These are phyloP conservation scores for Fusarium lateritium DNA, from an alignment of 2,329 filamentous ascomycete species.

Conservation along the genomic window DNA sequence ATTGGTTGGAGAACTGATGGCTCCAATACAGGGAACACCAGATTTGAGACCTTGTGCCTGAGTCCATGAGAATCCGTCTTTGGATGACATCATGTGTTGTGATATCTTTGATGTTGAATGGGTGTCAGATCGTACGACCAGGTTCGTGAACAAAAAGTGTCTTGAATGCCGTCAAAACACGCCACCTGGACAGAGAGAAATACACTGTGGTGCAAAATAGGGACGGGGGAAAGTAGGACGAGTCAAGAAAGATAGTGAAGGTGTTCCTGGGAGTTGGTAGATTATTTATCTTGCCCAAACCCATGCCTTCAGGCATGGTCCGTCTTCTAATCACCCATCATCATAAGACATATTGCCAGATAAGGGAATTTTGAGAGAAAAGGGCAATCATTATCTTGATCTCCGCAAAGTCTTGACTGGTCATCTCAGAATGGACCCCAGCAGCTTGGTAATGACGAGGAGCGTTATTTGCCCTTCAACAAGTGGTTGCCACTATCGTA, in stretches of 20 bases:
- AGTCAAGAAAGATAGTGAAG: too few species aligned
- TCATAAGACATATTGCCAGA: background rate
- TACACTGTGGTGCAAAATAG: too few species aligned
- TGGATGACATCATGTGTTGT: constrained; percentile 45
- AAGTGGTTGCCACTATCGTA: background rate
- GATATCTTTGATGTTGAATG: too few species aligned
- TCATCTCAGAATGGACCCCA: background rate
- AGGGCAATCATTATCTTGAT: background rate
- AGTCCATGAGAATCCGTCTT: constrained; percentile 53
- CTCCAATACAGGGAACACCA: constrained; percentile 51
- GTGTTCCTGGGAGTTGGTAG: too few species aligned
- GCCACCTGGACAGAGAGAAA: background rate
- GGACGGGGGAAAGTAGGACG: too few species aligned
- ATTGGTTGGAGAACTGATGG: constrained; percentile 49
- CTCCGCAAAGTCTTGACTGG: background rate
- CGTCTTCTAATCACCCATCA: background rate
- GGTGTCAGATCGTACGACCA: too few species aligned
- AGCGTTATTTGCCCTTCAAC: too few species aligned
- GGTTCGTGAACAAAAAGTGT: background rate
- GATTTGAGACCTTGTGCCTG: constrained; percentile 48
- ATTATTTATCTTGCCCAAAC: background rate
- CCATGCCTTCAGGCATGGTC: too few species aligned
- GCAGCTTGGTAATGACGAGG: background rate
- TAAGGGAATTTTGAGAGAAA: constrained; percentile 18
- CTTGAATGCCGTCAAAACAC: too few species aligned